Conservation (phyloP, 352 stramenopile species). For the Blastocystis sp. region DNA sequence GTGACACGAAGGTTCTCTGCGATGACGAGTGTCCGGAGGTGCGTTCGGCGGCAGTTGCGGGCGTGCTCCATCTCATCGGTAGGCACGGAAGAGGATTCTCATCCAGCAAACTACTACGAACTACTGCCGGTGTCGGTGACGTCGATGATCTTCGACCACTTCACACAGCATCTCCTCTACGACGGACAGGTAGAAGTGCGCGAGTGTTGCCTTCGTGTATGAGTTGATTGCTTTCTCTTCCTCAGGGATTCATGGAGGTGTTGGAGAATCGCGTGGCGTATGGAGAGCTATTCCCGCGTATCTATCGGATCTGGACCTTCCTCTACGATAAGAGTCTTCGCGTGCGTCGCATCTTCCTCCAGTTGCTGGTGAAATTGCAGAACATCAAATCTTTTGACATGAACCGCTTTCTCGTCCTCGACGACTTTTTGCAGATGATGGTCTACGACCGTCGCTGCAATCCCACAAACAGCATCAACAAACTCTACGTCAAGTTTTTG, state of each 20-base stretch:
- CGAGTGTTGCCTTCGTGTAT: constrained; percentile 15
- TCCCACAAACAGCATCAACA: constrained; percentile 19
- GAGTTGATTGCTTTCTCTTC: background rate
- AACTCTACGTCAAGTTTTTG: constrained; percentile 4
- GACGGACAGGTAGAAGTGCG: constrained; percentile 11
- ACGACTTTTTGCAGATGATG: constrained; percentile 18
- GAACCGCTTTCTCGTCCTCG: background rate
- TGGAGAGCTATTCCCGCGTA: background rate
- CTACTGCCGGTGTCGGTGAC: constrained; percentile 27
- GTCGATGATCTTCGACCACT: constrained; percentile 21
- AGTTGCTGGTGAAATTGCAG: constrained; percentile 28
- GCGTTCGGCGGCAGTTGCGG: background rate
- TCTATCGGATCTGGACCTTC: background rate
- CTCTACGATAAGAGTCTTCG: constrained; percentile 11
- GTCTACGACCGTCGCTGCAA: background rate
- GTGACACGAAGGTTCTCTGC: background rate
- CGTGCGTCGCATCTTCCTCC: constrained; percentile 4
- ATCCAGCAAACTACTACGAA: constrained; percentile 27
- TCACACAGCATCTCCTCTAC: constrained; percentile 16
- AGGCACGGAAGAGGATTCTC: background rate
- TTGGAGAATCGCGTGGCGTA: constrained; percentile 17
- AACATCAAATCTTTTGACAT: constrained; percentile 53
- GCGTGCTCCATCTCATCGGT: constrained; percentile 29
- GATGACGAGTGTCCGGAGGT: constrained; percentile 23
- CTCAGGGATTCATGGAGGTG: constrained; percentile 21